These are phyloP conservation scores for Backusella circina DNA, from an alignment of 192 early-diverging fungal species.

Conservation along the genomic window DNA sequence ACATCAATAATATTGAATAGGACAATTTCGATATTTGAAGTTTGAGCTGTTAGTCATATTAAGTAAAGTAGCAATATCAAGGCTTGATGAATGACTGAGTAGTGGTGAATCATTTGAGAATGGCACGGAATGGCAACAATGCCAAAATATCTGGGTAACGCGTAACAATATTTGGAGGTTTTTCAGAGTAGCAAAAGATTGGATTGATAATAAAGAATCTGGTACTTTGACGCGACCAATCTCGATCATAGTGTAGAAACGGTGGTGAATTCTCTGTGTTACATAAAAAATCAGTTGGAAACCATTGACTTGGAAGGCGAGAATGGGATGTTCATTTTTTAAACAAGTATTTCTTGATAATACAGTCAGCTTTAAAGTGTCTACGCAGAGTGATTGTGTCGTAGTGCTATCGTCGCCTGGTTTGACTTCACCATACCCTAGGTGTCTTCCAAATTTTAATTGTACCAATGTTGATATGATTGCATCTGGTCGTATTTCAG, in stretches of 20 bases:
- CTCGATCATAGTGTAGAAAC: background rate
- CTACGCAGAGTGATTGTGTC: background rate
- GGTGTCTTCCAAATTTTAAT: background rate
- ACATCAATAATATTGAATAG: conserved; percentile 2
- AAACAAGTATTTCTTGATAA: background rate
- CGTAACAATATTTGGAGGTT: too few species aligned
- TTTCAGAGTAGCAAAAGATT: too few species aligned
- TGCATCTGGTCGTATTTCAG: background rate
- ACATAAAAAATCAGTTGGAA: conserved; percentile 1
- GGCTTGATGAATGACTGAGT: background rate
- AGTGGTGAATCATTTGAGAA: background rate
- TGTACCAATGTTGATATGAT: conserved; percentile 4
- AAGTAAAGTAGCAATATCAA: background rate
- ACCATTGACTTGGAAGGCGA: background rate
- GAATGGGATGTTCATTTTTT: background rate
- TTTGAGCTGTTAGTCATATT: conserved; percentile 6
- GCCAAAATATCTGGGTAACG: background rate
- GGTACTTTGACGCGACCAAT: background rate
- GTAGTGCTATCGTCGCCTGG: background rate
- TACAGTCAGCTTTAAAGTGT: conserved; percentile 5
- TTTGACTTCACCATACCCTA: background rate
- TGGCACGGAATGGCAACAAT: background rate
- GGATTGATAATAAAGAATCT: background rate
- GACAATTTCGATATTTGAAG: conserved; percentile 8
- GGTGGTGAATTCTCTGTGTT: background rate